A percentile compares a stretch with the other conserved stretches of the same genome.
These are phyloP conservation scores for Stagonosporopsis chrysanthemi DNA, from an alignment of 2,329 filamentous ascomycete genomes.

Conservation along the genomic window DNA sequence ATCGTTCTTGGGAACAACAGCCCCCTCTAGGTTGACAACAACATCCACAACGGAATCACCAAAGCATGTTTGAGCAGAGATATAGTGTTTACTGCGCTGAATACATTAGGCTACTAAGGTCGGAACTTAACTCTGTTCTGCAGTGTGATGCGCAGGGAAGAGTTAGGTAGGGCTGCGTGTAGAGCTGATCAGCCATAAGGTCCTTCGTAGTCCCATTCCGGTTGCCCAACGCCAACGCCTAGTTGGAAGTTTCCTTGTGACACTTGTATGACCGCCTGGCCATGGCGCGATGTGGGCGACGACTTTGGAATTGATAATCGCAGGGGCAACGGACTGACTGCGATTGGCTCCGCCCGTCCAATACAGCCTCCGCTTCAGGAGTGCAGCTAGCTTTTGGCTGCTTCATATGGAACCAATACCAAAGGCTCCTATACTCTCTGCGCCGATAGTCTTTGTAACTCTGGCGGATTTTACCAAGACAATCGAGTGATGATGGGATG, in stretches of 20 bases:
- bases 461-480: not conserved
- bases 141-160: no score
- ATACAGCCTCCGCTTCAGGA: not conserved
- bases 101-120: no score
- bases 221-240: not conserved
- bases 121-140: no score
- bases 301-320: not conserved
- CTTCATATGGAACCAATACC: not conserved
- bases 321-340: not conserved
- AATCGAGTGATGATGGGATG: slow-evolving; percentile 17
- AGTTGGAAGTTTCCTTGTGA: not conserved
- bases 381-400: not conserved
- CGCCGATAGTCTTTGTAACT: not conserved
- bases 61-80: no score
- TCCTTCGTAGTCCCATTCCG: slow-evolving; percentile 1
- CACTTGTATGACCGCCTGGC: not conserved
- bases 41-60: no score
- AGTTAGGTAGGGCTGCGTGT: no score
- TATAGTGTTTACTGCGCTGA: no score
- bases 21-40: no score
- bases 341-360: not conserved
- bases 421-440: not conserved
- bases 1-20: no score
- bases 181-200: no score
- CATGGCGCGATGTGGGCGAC: not conserved